A percentile compares a stretch with the other conserved stretches of the same genome.
These are phyloP conservation scores for Grosmannia huntii DNA, from an alignment of 2,329 filamentous ascomycete genomes.

Conservation along the genomic window DNA sequence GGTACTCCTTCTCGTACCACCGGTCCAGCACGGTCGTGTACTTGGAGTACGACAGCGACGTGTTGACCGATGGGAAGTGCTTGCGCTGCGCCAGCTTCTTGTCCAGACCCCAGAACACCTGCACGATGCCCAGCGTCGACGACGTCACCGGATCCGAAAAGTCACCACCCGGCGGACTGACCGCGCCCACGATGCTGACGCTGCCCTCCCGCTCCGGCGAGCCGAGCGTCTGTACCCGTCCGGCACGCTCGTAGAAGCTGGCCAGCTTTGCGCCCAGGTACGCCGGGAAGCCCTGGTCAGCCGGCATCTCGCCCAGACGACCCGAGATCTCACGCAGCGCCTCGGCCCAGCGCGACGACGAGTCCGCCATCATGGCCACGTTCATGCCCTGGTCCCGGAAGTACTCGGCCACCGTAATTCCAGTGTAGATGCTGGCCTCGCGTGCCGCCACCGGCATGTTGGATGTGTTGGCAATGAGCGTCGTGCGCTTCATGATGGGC, in stretches of 20 bases:
- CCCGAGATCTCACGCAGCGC: conserved; percentile 97
- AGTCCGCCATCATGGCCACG: conserved; percentile 99
- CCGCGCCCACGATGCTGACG: conserved; percentile 94
- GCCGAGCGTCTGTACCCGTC: conserved; percentile 72
- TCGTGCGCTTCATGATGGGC: conserved; percentile 99
- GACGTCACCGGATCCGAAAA: conserved; percentile 97
- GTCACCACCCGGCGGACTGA: conserved; percentile 95
- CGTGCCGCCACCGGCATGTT: conserved; percentile 99
- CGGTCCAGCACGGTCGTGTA: conserved; percentile 81
- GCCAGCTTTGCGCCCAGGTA: conserved; percentile 95
- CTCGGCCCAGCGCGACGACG: conserved; percentile 95
- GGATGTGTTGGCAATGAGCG: conserved; percentile 95
- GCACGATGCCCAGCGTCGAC: conserved; percentile 89
- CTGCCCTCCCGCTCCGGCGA: conserved; percentile 81
- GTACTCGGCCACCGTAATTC: conserved; percentile 88
- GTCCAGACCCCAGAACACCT: conserved; percentile 99
- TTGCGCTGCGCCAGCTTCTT: conserved; percentile 99
- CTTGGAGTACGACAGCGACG: conserved; percentile 87
- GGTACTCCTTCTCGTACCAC: conserved; percentile 86
- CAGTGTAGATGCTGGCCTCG: conserved; percentile 98
- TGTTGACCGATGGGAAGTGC: conserved; percentile 99
- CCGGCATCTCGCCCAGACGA: conserved; percentile 98
- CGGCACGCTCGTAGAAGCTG: conserved; percentile 98
- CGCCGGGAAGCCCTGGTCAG: conserved; percentile 97
- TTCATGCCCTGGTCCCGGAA: conserved; percentile 95